Base-by-base conservation (phyloP, 768 basidiomycete species). In the Boletus barrowsii region DNA sequence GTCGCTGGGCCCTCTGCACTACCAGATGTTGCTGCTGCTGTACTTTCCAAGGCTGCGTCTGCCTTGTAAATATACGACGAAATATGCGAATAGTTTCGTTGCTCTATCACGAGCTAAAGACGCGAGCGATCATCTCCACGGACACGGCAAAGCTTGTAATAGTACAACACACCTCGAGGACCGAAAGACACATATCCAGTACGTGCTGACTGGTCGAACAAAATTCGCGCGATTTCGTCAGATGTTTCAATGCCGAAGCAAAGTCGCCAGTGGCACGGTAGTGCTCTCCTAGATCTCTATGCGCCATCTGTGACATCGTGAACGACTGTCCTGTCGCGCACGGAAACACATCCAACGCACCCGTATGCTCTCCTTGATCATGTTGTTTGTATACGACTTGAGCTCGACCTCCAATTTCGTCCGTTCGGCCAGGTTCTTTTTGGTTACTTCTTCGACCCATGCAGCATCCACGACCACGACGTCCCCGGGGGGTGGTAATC, bases 281-380 rank as follows among this genome's bases (percentile, higher is more conserved):
- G 65, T 88, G 87, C 57, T 88, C 80, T 10, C 88, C 94, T 36
- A 97, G 77, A 62, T 98, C 95, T 52, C 94, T 80, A 70, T 95
- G 86, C 0, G 83, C 90, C 91, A 96, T 92, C 92, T 94, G 67
- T 35, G 30, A 42, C 43, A 3, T 9, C 43, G 11, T 36, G 29
- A 50, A 18, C 41, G 11, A n/a, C 37, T 39, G 37, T 26, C 46
- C 11, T 14, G 1, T 36, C 35, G 17, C 29, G n/a, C 29, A 35
- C 8, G 37, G 8, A 30, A 24, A 3, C 9, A 2, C 5, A 1
- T 3, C 15, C 2, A 8, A 75, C 80, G 66, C 68, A 96, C 93
- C 64, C 96, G 78, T 62, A 97, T 95, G 78, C 91, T 94, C 79
- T 98, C 96, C 73, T 97, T 98, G 78, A 98, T 97, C 86, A 98